Evolutionary conservation across 345 rosid genomes (phyloP).

Genomic region (Linum trigynum): DNA sequence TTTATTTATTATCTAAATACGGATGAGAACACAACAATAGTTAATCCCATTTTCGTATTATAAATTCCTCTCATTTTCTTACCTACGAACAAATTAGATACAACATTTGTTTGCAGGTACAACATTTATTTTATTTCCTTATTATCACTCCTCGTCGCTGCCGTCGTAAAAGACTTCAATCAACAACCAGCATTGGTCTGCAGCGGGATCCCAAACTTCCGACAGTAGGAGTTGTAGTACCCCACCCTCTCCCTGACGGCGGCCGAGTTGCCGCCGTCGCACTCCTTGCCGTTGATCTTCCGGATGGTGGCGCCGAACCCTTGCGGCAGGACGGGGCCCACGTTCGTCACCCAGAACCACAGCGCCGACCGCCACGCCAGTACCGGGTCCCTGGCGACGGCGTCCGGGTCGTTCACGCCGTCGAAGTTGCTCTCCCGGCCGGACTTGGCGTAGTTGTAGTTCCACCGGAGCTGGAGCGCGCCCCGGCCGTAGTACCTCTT

Average conservation of each 20-base stretch:
- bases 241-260: background rate
- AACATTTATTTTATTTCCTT: too few relatives aligned
- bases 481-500: background rate
- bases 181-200: background rate
- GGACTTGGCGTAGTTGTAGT: background rate
- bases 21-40: too few relatives aligned
- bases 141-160: too few relatives aligned
- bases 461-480: background rate
- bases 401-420: background rate
- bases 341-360: background rate
- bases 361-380: too few relatives aligned
- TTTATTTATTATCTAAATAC: too few relatives aligned
- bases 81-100: too few relatives aligned
- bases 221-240: background rate
- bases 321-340: background rate
- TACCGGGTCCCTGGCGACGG: too few relatives aligned
- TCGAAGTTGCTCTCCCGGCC: background rate
- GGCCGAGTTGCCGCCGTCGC: background rate
- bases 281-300: background rate
- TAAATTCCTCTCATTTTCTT: too few relatives aligned
- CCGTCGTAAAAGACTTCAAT: background rate
- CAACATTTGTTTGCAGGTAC: too few relatives aligned
- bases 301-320: slow-evolving; percentile 1
- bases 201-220: background rate
- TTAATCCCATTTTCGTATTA: too few relatives aligned